These are phyloP conservation scores for Trichoderma sp. DNA, from an alignment of 2,329 filamentous ascomycete species.

Conservation along the genomic window DNA sequence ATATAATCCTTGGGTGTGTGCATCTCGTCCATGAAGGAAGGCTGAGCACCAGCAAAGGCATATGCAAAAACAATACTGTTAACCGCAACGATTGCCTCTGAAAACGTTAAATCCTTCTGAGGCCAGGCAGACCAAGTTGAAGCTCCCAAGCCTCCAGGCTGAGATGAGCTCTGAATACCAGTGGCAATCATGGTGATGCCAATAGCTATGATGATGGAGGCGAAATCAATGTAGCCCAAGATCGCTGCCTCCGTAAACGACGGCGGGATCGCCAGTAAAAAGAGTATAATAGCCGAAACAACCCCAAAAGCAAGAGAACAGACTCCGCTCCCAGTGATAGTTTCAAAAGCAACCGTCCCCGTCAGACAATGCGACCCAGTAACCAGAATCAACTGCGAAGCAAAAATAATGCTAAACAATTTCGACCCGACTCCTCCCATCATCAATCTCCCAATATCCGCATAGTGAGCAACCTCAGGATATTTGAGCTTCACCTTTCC, in stretches of 20 bases:
- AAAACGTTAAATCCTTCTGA: constrained; percentile 45
- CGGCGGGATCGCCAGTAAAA: constrained; percentile 46
- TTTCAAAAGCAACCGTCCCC: constrained; percentile 67
- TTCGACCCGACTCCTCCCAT: constrained; percentile 60
- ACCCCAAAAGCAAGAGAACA: constrained; percentile 48
- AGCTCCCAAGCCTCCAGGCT: constrained; percentile 32
- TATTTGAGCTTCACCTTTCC: constrained; percentile 48
- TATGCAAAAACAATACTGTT: constrained; percentile 72
- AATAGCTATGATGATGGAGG: constrained; percentile 62
- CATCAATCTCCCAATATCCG: constrained; percentile 64
- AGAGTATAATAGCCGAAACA: constrained; percentile 46
- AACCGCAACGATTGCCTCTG: constrained; percentile 59
- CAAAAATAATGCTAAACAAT: constrained; percentile 59
- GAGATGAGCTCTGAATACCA: constrained; percentile 43
- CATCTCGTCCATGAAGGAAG: constrained; percentile 55
- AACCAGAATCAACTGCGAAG: constrained; percentile 65
- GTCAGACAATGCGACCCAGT: constrained; percentile 69
- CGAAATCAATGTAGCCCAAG: constrained; percentile 55
- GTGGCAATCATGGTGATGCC: constrained; percentile 65
- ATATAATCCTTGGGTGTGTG: constrained; percentile 46
- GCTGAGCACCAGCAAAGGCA: constrained; percentile 52
- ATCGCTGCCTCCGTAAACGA: constrained; percentile 50
- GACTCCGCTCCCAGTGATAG: constrained; percentile 55
- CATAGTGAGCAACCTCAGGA: constrained; percentile 63
- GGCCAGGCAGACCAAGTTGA: constrained; percentile 47